Evolutionary conservation across 805 yeast species (phyloP), one percentile per base, ranked within the genome.

Genomic region (Yarrowia sp.): DNA sequence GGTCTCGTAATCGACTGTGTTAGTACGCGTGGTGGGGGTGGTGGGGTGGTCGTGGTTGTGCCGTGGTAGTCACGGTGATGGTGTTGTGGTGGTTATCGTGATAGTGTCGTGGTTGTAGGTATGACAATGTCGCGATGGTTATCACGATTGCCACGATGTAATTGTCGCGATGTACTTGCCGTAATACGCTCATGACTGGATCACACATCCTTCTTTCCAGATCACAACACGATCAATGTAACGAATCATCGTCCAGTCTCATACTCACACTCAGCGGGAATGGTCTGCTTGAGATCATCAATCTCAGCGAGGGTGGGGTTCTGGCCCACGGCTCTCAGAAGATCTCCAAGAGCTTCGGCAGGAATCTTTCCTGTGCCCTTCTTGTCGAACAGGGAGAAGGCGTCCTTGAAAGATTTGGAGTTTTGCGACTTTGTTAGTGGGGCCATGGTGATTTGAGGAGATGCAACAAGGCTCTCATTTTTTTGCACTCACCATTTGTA

Each of bases 241-340:
- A n/a, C n/a, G n/a, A n/a, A 22, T 22, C 28, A 22, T 22, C 28
- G 4, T 22, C 15, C n/a, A n/a, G 15, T 18, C 18, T 43, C 32
- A 32, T 28, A 75, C 69, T 70, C 71, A 72, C 75, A 74, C 47
- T 74, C 76, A 14, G 72, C 72, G 33, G 73, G 69, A 18, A 79
- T 71, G 45, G 74, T 73, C 61, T 76, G 76, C 74, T 84, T 85
- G 62, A 87, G 76, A 66, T 84, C 86, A 33, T 84, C 79, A 68
- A 92, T 89, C 78, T 92, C 97, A 22, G 92, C 89, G 72, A 91
- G 83, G 4, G 99, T 92, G 68, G 99, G 99, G 80, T 95, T 95
- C 80, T 93, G 98, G 43, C 99, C 99, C 67, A 95, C 92, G 1
- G 99, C 98, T 75, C 99, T 85, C 67, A 95, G 83, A 71, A 95